phyloP scores from a whole-genome alignment of 2,329 filamentous ascomycete genomes.

The Neocatenulostroma microsporum region DNA sequence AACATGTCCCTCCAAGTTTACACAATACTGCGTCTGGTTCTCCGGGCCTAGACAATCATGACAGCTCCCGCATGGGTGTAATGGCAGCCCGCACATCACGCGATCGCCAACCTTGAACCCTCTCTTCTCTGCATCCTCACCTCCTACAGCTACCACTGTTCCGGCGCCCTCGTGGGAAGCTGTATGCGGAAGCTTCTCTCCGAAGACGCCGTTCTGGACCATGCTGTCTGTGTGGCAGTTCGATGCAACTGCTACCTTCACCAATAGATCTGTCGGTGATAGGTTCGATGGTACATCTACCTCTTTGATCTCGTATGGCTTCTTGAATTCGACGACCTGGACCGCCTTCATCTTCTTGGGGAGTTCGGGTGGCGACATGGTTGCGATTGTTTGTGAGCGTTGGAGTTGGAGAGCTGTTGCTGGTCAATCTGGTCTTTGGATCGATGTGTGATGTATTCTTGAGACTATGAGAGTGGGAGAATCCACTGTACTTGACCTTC shows the following conservation, averaged over 20 bases:
- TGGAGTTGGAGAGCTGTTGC: too few relatives aligned
- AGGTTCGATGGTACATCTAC: slow-evolving; percentile 43
- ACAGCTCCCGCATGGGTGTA: slow-evolving; percentile 48
- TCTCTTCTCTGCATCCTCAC: slow-evolving; percentile 24
- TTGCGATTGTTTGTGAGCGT: too few relatives aligned
- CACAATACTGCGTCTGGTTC: slow-evolving; percentile 48
- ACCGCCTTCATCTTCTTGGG: slow-evolving; percentile 42
- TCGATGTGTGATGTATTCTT: too few relatives aligned
- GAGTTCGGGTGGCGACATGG: slow-evolving; percentile 16
- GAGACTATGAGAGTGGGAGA: too few relatives aligned
- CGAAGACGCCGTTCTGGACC: slow-evolving; percentile 46
- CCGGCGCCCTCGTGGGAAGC: slow-evolving; percentile 53
- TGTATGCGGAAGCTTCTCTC: slow-evolving; percentile 43
- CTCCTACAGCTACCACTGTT: slow-evolving; percentile 45
- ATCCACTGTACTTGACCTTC: too few relatives aligned
- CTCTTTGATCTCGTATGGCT: slow-evolving; percentile 47
- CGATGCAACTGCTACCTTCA: slow-evolving; percentile 53
- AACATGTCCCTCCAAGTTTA: slow-evolving; percentile 36
- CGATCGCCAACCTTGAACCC: slow-evolving; percentile 45
- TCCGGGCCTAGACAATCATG: slow-evolving; percentile 45
- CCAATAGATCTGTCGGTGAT: slow-evolving; percentile 47
- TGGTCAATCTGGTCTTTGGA: too few relatives aligned
- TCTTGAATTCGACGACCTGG: slow-evolving; percentile 45
- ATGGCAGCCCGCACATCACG: slow-evolving; percentile 49
- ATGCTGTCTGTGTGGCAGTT: slow-evolving; percentile 57